Evolutionary conservation across 129 eudicot species (phyloP), one percentile per base, ranked within the genome.

Genomic region (Rutidosis leptorrhynchoides): DNA sequence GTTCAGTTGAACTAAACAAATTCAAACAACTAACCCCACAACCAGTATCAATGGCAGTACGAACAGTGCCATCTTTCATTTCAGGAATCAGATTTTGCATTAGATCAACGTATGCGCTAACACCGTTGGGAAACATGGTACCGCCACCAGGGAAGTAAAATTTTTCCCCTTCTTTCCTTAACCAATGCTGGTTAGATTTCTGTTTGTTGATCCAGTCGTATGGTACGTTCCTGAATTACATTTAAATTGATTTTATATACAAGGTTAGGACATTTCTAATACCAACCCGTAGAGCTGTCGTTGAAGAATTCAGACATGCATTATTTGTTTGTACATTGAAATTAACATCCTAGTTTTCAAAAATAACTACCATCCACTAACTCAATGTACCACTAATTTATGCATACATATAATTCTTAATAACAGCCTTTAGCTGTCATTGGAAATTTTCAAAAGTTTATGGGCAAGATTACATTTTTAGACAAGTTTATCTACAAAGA

Each of bases 171-270:
- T 88, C 90, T 81, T 94, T 94, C 77, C 68, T 83, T 57, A 94
- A 79, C 99, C 99, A 94, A 78, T 94, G 84, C 45, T 94, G 99
- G 74, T 94, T 89, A 17, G 99, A 94, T 64, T 94, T 94, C 62
- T 94, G 87, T 66, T 89, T 94, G 87, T 84, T 94, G 77, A 94
- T 94, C 99, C 99, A 94, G 58, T 94, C 95, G 83, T 89, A 94
- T 9, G 99, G 99, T 27, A 94, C 95, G 62, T 94, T 94, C 75
- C 99, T 94, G 76, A 59, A 64, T n/a, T 22, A 65, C 53, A 55
- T 12, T 25, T 29, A 3, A 35, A 16, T 69, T 19, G 12, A 43
- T 42, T 43, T 52, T 7, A 30, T n/a, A n/a, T n/a, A n/a, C n/a
- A n/a, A n/a, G 3, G n/a, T 24, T 0, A n/a, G n/a, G n/a, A n/a